phyloP scores from a whole-genome alignment of 306 rosid species.

The Cucumis hystrix region DNA sequence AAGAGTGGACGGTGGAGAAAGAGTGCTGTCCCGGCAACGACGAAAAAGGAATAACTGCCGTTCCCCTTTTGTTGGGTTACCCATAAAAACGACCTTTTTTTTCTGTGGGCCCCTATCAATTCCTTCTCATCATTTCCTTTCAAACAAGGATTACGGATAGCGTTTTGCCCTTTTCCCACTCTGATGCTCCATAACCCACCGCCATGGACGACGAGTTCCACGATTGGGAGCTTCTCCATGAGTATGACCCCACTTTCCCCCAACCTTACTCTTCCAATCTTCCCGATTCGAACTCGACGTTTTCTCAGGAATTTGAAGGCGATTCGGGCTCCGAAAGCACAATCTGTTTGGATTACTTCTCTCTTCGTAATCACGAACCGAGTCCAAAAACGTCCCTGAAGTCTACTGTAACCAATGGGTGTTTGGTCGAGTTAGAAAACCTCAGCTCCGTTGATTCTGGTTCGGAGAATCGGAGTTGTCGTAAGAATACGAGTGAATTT shows the following conservation, averaged over 20 bases:
- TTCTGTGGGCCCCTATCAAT: background rate
- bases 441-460: slow-evolving; percentile 51
- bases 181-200: background rate
- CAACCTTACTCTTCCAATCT: slow-evolving; percentile 1
- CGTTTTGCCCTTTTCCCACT: background rate
- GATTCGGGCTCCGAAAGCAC: slow-evolving; percentile 33
- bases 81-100: background rate
- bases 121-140: no score
- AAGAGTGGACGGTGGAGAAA: background rate
- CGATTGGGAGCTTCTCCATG: slow-evolving; percentile 55
- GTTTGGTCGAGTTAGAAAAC: slow-evolving; percentile 39
- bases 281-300: background rate
- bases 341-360: slow-evolving; percentile 44
- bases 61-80: background rate
- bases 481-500: slow-evolving; percentile 19
- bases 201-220: slow-evolving; percentile 23
- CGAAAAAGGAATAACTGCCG: background rate
- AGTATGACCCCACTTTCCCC: slow-evolving; percentile 3
- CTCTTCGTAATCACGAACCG: slow-evolving; percentile 27
- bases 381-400: slow-evolving; percentile 3
- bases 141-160: background rate
- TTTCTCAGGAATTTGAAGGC: slow-evolving; percentile 17
- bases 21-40: background rate
- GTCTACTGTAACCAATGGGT: slow-evolving; percentile 12
- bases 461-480: slow-evolving; percentile 11